These are phyloP conservation scores for Tagetes erecta DNA, from an alignment of 129 eudicot species.

Conservation along the genomic window DNA sequence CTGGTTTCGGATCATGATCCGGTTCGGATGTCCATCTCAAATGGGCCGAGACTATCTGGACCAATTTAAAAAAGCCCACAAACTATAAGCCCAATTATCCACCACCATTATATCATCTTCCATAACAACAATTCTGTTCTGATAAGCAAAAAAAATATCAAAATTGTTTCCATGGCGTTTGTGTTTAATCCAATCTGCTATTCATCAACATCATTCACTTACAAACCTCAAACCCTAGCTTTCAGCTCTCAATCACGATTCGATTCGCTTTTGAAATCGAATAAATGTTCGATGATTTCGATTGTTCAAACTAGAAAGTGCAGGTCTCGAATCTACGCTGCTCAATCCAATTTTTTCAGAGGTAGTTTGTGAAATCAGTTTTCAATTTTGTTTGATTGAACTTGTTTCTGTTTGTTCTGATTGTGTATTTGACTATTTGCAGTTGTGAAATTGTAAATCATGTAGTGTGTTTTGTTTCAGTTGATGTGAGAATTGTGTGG, in stretches of 20 bases:
- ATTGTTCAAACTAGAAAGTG: slow-evolving; percentile 29
- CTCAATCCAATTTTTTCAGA: slow-evolving; percentile 63
- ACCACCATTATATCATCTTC: not conserved
- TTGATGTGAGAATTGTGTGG: not conserved
- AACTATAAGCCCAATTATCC: too few relatives aligned
- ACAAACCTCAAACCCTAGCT: slow-evolving; percentile 36
- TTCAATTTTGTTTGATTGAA: not conserved
- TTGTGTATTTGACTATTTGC: not conserved
- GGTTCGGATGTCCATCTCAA: too few relatives aligned
- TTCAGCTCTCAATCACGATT: slow-evolving; percentile 39
- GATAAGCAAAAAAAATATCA: not conserved
- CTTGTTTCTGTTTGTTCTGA: not conserved
- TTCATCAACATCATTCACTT: slow-evolving; percentile 30
- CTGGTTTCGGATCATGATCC: too few relatives aligned
- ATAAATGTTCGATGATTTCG: slow-evolving; percentile 24
- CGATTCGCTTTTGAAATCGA: slow-evolving; percentile 37
- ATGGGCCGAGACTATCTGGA: too few relatives aligned
- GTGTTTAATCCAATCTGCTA: slow-evolving; percentile 10
- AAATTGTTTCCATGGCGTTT: not conserved
- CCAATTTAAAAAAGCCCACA: too few relatives aligned
- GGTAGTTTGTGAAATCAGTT: slow-evolving; percentile 38
- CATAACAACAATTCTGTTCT: not conserved
- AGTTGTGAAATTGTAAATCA: not conserved
- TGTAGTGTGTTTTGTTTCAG: not conserved
- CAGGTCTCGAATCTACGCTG: slow-evolving; percentile 44